A percentile compares a stretch with the other conserved stretches of the same genome.
Evolutionary conservation across 2,329 filamentous ascomycete genomes (phyloP).

Genomic region (Apiospora koreana): DNA sequence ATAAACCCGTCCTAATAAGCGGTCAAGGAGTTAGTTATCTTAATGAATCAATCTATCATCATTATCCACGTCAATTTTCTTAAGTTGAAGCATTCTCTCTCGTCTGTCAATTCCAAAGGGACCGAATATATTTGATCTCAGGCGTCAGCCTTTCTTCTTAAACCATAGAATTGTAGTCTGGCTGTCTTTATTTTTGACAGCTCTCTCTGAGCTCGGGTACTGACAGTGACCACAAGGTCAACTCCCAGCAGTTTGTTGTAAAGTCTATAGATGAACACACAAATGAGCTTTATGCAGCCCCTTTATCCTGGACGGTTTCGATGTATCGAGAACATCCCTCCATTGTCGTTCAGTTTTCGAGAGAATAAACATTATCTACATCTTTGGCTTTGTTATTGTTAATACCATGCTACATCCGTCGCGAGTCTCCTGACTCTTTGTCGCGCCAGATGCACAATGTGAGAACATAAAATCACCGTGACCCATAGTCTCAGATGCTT

Average conservation of each 20-base stretch:
- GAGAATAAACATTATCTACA: no score
- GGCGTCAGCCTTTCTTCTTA: no score
- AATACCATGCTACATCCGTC: not conserved
- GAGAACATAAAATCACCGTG: not conserved
- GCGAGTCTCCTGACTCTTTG: not conserved
- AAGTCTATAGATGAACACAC: not conserved
- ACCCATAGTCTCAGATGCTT: not conserved
- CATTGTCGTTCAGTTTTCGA: not conserved
- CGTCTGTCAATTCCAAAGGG: no score
- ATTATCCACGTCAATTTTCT: not conserved
- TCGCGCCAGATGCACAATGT: not conserved
- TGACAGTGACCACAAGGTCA: no score
- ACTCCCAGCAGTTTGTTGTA: not conserved
- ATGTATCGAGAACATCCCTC: not conserved
- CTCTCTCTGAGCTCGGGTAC: not conserved
- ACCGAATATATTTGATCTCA: no score
- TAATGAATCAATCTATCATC: not conserved
- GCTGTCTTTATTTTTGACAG: not conserved
- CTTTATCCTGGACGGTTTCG: not conserved
- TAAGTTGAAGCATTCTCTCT: not conserved
- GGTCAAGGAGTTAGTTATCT: not conserved
- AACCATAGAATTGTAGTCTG: no score
- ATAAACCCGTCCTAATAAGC: not conserved
- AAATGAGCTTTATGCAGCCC: not conserved
- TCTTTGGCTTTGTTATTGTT: not conserved